Evolutionary conservation across 2,329 filamentous ascomycete genomes (phyloP).

Genomic region (Orbilia brochopaga): DNA sequence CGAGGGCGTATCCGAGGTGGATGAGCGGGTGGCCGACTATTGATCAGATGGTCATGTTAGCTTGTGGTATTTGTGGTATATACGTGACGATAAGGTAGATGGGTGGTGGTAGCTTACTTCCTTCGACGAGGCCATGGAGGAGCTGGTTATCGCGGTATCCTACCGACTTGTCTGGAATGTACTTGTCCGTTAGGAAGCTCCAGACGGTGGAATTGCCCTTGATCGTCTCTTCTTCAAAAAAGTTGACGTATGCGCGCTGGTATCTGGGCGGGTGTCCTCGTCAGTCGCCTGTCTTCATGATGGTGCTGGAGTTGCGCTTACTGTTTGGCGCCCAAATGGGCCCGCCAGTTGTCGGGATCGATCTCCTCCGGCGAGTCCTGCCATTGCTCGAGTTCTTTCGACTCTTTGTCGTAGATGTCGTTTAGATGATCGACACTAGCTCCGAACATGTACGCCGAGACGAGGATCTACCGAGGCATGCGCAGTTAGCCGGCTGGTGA

Average conservation of each 20-base stretch:
- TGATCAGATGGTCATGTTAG: not conserved
- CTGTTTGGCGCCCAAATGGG: slow-evolving; percentile 76
- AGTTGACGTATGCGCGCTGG: slow-evolving; percentile 89
- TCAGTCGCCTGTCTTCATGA: not conserved
- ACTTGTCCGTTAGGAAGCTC: slow-evolving; percentile 75
- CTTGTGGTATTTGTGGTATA: too few species aligned
- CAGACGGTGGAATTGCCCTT: slow-evolving; percentile 74
- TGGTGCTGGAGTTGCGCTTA: slow-evolving; percentile 56
- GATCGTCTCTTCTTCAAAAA: slow-evolving; percentile 90
- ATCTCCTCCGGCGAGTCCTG: slow-evolving; percentile 83
- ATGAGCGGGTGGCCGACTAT: slow-evolving; percentile 31
- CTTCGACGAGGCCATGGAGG: slow-evolving; percentile 78
- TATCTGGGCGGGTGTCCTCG: slow-evolving; percentile 61
- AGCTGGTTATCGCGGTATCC: slow-evolving; percentile 58
- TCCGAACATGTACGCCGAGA: slow-evolving; percentile 84
- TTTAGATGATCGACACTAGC: slow-evolving; percentile 75
- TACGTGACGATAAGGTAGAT: slow-evolving; percentile 15
- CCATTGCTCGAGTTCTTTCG: slow-evolving; percentile 76
- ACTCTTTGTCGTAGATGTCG: slow-evolving; percentile 77
- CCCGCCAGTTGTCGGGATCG: slow-evolving; percentile 80
- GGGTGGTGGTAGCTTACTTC: slow-evolving; percentile 65
- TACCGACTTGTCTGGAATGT: slow-evolving; percentile 64
- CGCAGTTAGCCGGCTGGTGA: not conserved
- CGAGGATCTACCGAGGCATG: slow-evolving; percentile 70
- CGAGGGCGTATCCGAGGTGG: slow-evolving; percentile 72